These are phyloP conservation scores for Dictyostelium brefeldianum DNA, from an alignment of 78 protist species.

Conservation along the genomic window DNA sequence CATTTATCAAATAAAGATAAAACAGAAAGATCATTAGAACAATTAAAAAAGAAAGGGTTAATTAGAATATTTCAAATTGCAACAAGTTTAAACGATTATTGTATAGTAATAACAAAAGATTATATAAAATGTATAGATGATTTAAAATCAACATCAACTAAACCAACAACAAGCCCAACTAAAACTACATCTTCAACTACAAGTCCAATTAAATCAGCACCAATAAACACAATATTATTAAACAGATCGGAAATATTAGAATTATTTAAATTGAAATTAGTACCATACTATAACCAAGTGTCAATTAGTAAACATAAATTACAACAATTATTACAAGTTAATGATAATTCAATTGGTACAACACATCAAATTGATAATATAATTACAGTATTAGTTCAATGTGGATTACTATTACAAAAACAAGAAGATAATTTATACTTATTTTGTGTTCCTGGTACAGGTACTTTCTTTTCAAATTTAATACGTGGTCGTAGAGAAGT, in stretches of 20 bases:
- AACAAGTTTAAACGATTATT: slow-evolving; percentile 52
- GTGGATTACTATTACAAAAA: slow-evolving; percentile 27
- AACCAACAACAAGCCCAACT: background rate
- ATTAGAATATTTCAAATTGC: slow-evolving; percentile 45
- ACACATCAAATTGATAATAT: slow-evolving; percentile 33
- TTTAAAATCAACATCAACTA: background rate
- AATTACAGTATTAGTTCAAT: slow-evolving; percentile 52
- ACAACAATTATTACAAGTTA: slow-evolving; percentile 9
- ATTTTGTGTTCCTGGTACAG: slow-evolving; percentile 48
- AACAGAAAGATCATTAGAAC: slow-evolving; percentile 16
- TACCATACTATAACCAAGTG: slow-evolving; percentile 36
- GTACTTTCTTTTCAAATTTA: slow-evolving; percentile 30
- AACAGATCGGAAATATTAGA: slow-evolving; percentile 17
- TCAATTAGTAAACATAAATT: slow-evolving; percentile 9
- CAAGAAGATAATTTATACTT: slow-evolving; percentile 18
- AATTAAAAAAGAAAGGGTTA: slow-evolving; percentile 31
- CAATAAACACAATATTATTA: background rate
- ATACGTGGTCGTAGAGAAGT: slow-evolving; percentile 57
- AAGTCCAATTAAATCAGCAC: background rate
- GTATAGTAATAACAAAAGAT: slow-evolving; percentile 20
- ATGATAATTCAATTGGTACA: background rate
- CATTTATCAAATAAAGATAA: slow-evolving; percentile 19
- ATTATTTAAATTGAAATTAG: background rate
- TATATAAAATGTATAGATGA: slow-evolving; percentile 16
- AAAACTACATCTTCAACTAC: background rate